Percentiles rank a stretch among this genome's conserved stretches.
These are phyloP conservation scores for Podila verticillata DNA, from an alignment of 192 early-diverging fungal genomes.

Conservation along the genomic window DNA sequence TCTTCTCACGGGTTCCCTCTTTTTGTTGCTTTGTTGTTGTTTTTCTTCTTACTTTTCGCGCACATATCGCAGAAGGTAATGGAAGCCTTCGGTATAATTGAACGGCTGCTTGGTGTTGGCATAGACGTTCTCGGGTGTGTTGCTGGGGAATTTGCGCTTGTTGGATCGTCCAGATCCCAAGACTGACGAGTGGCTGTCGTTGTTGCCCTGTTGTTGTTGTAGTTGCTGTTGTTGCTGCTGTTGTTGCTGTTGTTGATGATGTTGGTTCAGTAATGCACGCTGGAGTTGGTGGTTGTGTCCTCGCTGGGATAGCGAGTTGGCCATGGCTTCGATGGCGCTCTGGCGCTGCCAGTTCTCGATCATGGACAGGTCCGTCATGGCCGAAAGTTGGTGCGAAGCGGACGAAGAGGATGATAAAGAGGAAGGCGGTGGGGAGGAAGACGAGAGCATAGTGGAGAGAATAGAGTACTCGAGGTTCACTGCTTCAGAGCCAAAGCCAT, in stretches of 20 bases:
- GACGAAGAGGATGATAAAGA: conserved; percentile 24
- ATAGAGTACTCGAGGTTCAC: conserved; percentile 93
- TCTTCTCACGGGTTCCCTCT: no score
- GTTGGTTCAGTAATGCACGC: conserved; percentile 2
- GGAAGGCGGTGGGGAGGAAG: conserved; percentile 23
- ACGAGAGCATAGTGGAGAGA: conserved; percentile 86
- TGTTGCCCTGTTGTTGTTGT: conserved; percentile 16
- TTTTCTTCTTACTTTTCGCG: conserved; percentile 66
- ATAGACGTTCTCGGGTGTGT: conserved; percentile 79
- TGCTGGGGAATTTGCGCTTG: conserved; percentile 53
- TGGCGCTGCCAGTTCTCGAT: conserved; percentile 51
- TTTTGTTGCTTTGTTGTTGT: background rate
- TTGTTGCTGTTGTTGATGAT: background rate
- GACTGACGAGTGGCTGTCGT: background rate
- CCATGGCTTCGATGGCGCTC: conserved; percentile 46
- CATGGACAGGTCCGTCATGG: conserved; percentile 53
- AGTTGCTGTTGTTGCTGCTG: background rate
- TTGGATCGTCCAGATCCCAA: background rate
- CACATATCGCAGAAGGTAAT: conserved; percentile 87
- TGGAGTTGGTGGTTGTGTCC: conserved; percentile 29
- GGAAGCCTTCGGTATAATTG: conserved; percentile 94
- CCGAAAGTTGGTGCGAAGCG: conserved; percentile 17
- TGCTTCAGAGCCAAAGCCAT: conserved; percentile 88
- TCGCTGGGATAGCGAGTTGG: conserved; percentile 40
- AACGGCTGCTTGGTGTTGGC: conserved; percentile 81